A percentile compares a stretch with the other conserved stretches of the same genome.
These are phyloP conservation scores for Plasmodium knowlesi DNA, from an alignment of 169 alveolate genomes.

Conservation along the genomic window DNA sequence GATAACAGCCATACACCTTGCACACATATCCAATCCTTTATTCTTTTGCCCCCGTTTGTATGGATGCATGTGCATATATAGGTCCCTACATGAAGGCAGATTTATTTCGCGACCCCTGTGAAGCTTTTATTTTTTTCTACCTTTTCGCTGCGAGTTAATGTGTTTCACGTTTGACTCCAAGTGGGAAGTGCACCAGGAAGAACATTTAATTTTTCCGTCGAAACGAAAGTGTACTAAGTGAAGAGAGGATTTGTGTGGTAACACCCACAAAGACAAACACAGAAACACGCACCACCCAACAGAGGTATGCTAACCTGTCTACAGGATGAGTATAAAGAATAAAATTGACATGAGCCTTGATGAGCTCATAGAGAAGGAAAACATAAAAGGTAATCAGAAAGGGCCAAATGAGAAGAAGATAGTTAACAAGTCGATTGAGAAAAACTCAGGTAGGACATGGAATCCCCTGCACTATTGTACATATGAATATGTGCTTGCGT, in stretches of 20 bases:
- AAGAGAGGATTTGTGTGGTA: too few relatives aligned
- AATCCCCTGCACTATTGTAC: background rate
- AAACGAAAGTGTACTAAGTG: background rate
- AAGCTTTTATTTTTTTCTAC: background rate
- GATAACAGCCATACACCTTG: background rate
- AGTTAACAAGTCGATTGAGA: conserved; percentile 48
- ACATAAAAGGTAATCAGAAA: conserved; percentile 25
- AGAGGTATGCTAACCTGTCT: conserved; percentile 1
- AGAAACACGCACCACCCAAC: background rate
- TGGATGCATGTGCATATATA: background rate
- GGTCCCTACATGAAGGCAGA: background rate
- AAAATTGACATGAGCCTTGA: conserved; percentile 68
- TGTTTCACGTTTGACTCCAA: background rate
- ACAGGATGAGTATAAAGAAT: conserved; percentile 68
- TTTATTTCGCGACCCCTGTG: background rate
- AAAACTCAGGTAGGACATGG: conserved; percentile 19
- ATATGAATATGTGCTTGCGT: background rate
- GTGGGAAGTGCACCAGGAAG: background rate
- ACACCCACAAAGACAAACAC: background rate
- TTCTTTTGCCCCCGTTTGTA: background rate
- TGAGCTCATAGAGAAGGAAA: conserved; percentile 74
- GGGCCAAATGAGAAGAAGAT: conserved; percentile 29
- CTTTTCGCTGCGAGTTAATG: background rate
- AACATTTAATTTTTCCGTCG: background rate
- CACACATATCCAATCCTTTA: background rate